Conservation (phyloP, 2,329 filamentous ascomycete species). For the Alternaria sp. region DNA sequence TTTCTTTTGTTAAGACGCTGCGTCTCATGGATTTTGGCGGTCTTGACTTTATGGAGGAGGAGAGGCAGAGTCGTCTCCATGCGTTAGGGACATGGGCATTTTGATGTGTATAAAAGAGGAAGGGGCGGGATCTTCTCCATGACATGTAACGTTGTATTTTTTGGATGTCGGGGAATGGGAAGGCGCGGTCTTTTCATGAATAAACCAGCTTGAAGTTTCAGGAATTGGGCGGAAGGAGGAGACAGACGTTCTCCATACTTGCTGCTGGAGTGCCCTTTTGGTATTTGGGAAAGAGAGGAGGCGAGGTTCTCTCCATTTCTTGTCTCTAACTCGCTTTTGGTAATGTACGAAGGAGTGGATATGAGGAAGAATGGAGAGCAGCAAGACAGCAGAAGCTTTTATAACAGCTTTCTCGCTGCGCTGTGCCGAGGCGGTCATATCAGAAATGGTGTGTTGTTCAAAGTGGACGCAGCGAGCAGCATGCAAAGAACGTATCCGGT, state of each 20-base stretch:
- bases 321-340: too few relatives aligned
- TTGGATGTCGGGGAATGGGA: neutral
- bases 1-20: too few relatives aligned
- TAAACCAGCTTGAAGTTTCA: rapidly evolving
- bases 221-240: too few relatives aligned
- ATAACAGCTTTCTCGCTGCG: too few relatives aligned
- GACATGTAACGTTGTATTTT: neutral
- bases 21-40: rapidly evolving
- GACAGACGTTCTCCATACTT: too few relatives aligned
- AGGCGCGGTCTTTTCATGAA: too few relatives aligned
- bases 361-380: neutral
- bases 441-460: rapidly evolving
- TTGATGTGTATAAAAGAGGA: neutral
- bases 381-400: rapidly evolving
- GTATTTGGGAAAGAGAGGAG: neutral
- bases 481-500: too few relatives aligned
- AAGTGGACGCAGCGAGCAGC: neutral
- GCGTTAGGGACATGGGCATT: neutral
- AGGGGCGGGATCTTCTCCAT: neutral
- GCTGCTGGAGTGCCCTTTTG: too few relatives aligned
- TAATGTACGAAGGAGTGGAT: neutral
- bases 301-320: neutral
- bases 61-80: neutral
- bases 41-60: neutral
- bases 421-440: neutral